Conservation (phyloP, 1,284 basidiomycete species). For the Rhodotorula sp. region DNA sequence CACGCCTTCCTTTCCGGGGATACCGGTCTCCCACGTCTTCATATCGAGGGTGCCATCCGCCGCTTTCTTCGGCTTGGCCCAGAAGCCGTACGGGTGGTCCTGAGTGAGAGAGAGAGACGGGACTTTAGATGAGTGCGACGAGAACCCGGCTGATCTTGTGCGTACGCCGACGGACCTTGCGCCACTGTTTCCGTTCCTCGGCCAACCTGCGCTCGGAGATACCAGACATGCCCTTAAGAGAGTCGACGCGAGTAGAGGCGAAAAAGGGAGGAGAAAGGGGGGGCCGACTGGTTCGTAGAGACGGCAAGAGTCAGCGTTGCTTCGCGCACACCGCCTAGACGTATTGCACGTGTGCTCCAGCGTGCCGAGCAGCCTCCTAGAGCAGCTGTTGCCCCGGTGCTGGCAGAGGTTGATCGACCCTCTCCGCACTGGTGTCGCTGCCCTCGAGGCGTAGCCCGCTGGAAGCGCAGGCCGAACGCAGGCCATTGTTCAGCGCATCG, state of each 20-base stretch:
- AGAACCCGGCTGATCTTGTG: background rate
- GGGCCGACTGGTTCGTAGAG: too few relatives aligned
- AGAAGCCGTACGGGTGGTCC: slow-evolving; percentile 31
- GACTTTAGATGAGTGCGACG: slow-evolving; percentile 5
- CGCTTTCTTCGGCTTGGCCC: slow-evolving; percentile 39
- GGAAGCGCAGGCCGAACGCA: too few relatives aligned
- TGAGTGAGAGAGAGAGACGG: background rate
- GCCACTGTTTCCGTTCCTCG: slow-evolving; percentile 98
- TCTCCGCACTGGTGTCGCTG: too few relatives aligned
- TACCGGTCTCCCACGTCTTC: slow-evolving; percentile 93
- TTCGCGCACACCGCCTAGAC: too few relatives aligned
- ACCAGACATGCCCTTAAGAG: slow-evolving; percentile 31
- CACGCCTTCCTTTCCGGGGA: slow-evolving; percentile 51
- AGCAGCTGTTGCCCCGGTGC: too few relatives aligned
- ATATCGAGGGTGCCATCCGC: slow-evolving; percentile 89
- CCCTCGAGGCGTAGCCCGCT: too few relatives aligned
- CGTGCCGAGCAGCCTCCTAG: too few relatives aligned
- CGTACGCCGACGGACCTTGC: slow-evolving; percentile 84
- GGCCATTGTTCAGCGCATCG: too few relatives aligned
- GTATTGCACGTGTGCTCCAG: too few relatives aligned
- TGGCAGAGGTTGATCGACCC: too few relatives aligned
- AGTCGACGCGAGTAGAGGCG: background rate
- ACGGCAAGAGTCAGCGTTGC: too few relatives aligned
- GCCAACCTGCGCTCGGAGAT: slow-evolving; percentile 67
- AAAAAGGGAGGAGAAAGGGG: too few relatives aligned